phyloP scores from a whole-genome alignment of 305 asterid genomes.

The Fraxinus baroniana region DNA sequence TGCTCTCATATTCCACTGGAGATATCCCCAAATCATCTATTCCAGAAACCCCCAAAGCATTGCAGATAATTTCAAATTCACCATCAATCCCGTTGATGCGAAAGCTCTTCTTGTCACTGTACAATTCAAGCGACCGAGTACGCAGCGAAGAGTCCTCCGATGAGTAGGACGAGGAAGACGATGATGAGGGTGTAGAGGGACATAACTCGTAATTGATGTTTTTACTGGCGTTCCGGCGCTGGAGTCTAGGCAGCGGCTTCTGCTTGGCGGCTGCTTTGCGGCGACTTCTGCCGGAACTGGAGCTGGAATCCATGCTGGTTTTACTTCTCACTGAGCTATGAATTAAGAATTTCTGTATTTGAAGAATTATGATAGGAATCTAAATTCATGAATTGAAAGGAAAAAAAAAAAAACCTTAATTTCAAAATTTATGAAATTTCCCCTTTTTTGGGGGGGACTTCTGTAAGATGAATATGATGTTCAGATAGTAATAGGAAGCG shows the following conservation, averaged over 20 bases:
- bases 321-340: not conserved
- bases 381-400: not conserved
- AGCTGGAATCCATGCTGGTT: not conserved
- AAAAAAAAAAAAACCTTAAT: not conserved
- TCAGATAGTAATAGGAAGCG: no score
- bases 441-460: no score
- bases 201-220: not conserved
- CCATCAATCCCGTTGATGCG: constrained; percentile 1
- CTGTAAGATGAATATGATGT: no score
- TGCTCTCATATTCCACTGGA: not conserved
- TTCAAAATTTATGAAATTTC: not conserved
- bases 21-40: constrained; percentile 1
- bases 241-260: not conserved
- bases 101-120: constrained; percentile 4
- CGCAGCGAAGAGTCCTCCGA: not conserved
- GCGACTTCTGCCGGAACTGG: not conserved
- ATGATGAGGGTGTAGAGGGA: not conserved
- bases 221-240: not conserved
- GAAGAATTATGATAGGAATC: not conserved
- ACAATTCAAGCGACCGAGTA: not conserved
- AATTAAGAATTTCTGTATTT: not conserved
- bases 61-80: not conserved
- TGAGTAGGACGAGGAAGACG: not conserved
- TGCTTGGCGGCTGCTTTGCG: not conserved
- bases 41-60: constrained; percentile 11